These are phyloP conservation scores for Straminergon stramineum DNA, from an alignment of 225 moss, liverwort and hornwort genomes.

Conservation along the genomic window DNA sequence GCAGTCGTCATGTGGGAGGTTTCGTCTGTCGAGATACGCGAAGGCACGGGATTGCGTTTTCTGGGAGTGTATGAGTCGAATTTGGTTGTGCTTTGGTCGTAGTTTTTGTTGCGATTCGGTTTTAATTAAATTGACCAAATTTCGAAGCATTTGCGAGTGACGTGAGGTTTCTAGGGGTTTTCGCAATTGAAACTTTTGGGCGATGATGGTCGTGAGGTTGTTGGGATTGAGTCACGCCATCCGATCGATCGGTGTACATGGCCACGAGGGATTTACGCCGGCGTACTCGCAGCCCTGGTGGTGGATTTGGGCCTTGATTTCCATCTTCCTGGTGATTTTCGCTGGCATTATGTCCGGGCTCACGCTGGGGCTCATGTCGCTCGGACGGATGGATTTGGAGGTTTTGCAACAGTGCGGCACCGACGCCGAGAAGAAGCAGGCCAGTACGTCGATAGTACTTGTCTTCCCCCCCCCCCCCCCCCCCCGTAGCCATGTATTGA, in stretches of 20 bases:
- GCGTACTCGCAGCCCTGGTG: constrained; percentile 27
- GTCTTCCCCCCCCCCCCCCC: background rate
- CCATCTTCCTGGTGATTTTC: constrained; percentile 53
- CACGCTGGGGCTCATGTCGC: constrained; percentile 81
- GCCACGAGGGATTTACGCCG: background rate
- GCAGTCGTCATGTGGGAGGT: background rate
- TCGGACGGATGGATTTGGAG: constrained; percentile 77
- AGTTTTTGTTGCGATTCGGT: background rate
- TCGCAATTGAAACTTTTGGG: background rate
- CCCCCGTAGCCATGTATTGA: background rate
- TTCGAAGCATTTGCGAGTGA: background rate
- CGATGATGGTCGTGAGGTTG: constrained; percentile 9
- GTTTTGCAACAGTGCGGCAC: constrained; percentile 76
- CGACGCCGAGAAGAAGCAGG: constrained; percentile 58
- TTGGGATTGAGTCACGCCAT: constrained; percentile 1
- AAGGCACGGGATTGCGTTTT: background rate
- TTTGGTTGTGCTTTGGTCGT: background rate
- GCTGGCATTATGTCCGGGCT: constrained; percentile 91
- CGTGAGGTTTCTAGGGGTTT: background rate
- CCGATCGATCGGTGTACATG: background rate
- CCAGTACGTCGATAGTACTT: constrained; percentile 23
- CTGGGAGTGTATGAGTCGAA: background rate
- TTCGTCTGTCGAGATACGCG: background rate
- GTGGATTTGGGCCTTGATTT: constrained; percentile 67
- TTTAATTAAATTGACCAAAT: no score